Conservation (phyloP, 2,329 filamentous ascomycete species). For the Fusarium hostae region DNA sequence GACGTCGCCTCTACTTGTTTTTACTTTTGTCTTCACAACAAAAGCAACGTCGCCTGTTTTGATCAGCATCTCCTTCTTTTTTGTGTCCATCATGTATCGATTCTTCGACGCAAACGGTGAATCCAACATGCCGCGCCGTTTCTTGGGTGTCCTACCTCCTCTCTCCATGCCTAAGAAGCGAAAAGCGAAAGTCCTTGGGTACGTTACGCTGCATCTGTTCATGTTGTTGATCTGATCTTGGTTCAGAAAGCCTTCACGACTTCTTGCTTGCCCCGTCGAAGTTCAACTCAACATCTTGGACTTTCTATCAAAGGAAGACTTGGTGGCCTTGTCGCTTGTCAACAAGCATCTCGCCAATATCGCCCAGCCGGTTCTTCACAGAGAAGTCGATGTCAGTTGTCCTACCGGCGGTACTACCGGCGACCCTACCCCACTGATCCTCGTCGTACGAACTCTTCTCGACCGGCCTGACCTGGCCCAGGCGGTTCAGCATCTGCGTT, state of each 20-base stretch:
- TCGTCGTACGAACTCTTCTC: not conserved
- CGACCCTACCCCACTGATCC: not conserved
- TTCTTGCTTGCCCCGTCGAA: not conserved
- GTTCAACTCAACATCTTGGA: not conserved
- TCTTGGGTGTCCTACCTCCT: not conserved
- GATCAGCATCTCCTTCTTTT: not conserved
- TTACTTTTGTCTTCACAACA: not conserved
- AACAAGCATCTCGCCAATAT: not conserved
- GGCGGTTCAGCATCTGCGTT: not conserved
- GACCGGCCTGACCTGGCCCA: not conserved
- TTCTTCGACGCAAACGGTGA: not conserved
- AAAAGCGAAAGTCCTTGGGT: not conserved
- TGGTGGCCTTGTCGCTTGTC: not conserved
- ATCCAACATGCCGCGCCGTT: not conserved
- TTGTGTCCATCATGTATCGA: not conserved
- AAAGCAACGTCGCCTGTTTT: not conserved
- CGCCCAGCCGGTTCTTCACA: not conserved
- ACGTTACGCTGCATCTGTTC: rapidly evolving
- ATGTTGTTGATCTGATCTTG: not conserved
- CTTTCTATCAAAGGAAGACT: not conserved
- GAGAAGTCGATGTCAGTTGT: not conserved
- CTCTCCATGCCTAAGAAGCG: not conserved
- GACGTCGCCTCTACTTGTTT: not conserved
- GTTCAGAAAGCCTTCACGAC: not conserved
- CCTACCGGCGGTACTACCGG: not conserved